These are phyloP conservation scores for Arachis stenosperma DNA, from an alignment of 306 rosid genomes.

Conservation along the genomic window DNA sequence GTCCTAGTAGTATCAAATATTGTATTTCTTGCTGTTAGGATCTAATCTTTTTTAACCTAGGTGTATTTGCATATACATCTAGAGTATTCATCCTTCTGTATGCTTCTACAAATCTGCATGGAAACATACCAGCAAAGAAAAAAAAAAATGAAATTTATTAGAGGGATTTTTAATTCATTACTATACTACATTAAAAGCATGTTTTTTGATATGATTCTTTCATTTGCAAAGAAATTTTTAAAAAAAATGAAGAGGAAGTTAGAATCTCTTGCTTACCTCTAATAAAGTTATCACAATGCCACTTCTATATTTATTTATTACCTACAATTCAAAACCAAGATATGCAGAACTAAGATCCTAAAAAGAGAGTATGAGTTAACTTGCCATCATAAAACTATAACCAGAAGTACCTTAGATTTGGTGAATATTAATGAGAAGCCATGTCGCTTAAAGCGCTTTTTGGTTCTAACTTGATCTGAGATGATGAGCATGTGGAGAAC, in stretches of 20 bases:
- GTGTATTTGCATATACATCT: constrained; percentile 74
- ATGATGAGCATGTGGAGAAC: constrained; percentile 26
- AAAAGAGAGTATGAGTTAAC: constrained; percentile 24
- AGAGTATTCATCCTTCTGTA: constrained; percentile 54
- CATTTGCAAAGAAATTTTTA: background rate
- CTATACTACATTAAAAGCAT: background rate
- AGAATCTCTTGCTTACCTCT: constrained; percentile 53
- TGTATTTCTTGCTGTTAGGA: constrained; percentile 62
- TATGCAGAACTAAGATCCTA: constrained; percentile 38
- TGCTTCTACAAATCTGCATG: constrained; percentile 67
- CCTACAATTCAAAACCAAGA: constrained; percentile 60
- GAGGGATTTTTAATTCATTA: background rate
- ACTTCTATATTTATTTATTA: constrained; percentile 51
- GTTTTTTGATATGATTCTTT: background rate
- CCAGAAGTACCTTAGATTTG: constrained; percentile 42
- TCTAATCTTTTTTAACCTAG: constrained; percentile 57
- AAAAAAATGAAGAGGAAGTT: background rate
- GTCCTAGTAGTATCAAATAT: constrained; percentile 56
- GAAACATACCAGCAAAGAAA: constrained; percentile 8
- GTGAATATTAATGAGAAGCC: constrained; percentile 46
- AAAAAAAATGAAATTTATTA: background rate
- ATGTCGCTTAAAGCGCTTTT: constrained; percentile 34
- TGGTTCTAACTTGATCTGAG: constrained; percentile 36
- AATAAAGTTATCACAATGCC: constrained; percentile 48
- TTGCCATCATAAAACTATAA: constrained; percentile 8